These are phyloP conservation scores for Priceomyces carsonii DNA, from an alignment of 805 yeast species.

Conservation along the genomic window DNA sequence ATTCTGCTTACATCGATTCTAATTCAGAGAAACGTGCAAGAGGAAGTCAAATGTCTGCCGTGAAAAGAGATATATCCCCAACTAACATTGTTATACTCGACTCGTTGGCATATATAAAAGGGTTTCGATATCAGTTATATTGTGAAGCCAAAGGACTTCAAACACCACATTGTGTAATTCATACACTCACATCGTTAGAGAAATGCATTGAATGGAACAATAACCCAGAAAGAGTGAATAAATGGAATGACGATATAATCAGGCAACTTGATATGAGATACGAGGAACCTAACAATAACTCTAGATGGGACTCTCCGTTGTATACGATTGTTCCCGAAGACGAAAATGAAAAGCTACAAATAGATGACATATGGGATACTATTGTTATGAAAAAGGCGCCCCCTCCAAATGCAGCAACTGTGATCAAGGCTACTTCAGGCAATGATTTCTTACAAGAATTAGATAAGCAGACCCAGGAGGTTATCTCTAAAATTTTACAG, in stretches of 20 bases:
- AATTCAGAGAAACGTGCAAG: constrained; percentile 77
- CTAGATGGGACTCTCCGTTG: constrained; percentile 94
- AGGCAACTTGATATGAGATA: constrained; percentile 76
- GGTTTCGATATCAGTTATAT: constrained; percentile 89
- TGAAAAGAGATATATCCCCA: constrained; percentile 73
- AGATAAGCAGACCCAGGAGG: constrained; percentile 67
- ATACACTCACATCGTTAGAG: constrained; percentile 69
- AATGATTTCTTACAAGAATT: constrained; percentile 75
- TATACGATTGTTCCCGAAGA: constrained; percentile 62
- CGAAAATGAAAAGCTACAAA: constrained; percentile 52
- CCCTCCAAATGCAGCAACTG: constrained; percentile 83
- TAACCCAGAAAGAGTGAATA: constrained; percentile 23
- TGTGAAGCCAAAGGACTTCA: constrained; percentile 87
- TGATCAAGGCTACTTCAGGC: constrained; percentile 76
- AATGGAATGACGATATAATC: constrained; percentile 69
- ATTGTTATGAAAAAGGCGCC: constrained; percentile 61
- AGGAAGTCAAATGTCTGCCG: constrained; percentile 85
- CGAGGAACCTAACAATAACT: constrained; percentile 87
- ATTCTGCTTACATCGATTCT: constrained; percentile 68
- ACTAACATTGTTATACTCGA: constrained; percentile 80
- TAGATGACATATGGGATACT: constrained; percentile 67
- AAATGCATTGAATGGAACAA: constrained; percentile 65
- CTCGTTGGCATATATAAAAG: constrained; percentile 86
- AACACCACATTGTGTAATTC: constrained; percentile 82
- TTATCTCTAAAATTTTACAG: constrained; percentile 62